Conservation (phyloP, 768 basidiomycete genomes). For the Nidularia pulvinata region DNA sequence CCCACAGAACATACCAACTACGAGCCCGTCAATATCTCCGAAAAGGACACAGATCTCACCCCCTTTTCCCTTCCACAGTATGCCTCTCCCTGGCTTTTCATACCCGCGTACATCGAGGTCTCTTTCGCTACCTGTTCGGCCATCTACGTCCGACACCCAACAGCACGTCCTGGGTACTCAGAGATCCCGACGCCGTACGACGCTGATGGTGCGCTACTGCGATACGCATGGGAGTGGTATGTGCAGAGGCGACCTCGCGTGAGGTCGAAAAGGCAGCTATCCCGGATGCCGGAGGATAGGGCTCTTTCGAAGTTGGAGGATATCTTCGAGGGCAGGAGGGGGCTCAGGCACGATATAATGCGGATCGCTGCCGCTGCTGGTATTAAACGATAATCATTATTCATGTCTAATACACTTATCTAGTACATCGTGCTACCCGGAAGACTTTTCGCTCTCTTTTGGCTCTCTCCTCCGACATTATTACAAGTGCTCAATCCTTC, state of each 20-base stretch:
- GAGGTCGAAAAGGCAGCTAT: slow-evolving; percentile 61
- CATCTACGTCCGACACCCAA: slow-evolving; percentile 94
- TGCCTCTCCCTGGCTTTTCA: slow-evolving; percentile 90
- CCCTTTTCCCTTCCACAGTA: slow-evolving; percentile 87
- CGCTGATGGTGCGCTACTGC: slow-evolving; percentile 91
- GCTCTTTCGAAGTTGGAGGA: slow-evolving; percentile 32
- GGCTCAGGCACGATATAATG: slow-evolving; percentile 16
- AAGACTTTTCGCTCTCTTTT: no score
- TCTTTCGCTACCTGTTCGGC: slow-evolving; percentile 89
- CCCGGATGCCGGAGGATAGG: slow-evolving; percentile 69
- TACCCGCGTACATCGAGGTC: slow-evolving; percentile 70
- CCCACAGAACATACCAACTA: slow-evolving; percentile 22
- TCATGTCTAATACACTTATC: no score
- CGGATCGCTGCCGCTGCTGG: slow-evolving; percentile 4
- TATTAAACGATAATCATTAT: no score
- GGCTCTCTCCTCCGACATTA: no score
- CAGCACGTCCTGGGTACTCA: slow-evolving; percentile 93
- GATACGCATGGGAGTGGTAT: slow-evolving; percentile 98
- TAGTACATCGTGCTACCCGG: no score
- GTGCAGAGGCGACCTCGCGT: slow-evolving; percentile 67
- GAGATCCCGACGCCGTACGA: slow-evolving; percentile 97
- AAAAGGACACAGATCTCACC: slow-evolving; percentile 35
- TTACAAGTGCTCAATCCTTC: no score
- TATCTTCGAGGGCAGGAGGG: slow-evolving; percentile 18
- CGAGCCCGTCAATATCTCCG: slow-evolving; percentile 27